These are phyloP conservation scores for Pyropia yezoensis DNA, from an alignment of 23 red algal species.

Conservation along the genomic window DNA sequence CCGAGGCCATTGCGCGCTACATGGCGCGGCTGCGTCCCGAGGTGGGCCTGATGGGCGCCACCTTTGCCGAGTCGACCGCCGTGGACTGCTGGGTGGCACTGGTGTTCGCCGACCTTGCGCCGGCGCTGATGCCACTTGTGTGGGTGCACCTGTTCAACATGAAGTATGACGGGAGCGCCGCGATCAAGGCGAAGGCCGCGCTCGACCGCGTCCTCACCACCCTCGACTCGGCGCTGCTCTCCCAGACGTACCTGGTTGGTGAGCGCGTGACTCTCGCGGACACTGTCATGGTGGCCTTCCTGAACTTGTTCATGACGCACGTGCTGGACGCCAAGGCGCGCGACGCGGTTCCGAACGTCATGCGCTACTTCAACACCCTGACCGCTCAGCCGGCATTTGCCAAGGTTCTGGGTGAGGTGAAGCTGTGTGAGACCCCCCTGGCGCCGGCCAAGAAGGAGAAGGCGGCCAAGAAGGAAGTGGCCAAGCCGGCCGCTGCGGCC, in stretches of 20 bases:
- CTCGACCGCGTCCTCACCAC: constrained; percentile 11
- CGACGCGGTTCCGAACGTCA: neutral
- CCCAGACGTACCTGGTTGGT: constrained; percentile 43
- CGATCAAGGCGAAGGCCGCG: constrained; percentile 4
- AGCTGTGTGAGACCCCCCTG: constrained; percentile 17
- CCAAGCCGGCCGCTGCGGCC: neutral
- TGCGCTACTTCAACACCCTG: constrained; percentile 37
- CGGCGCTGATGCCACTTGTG: constrained; percentile 5
- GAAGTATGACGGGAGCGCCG: constrained; percentile 7
- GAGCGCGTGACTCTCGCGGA: constrained; percentile 51
- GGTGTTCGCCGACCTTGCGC: constrained; percentile 4
- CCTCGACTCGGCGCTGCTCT: constrained; percentile 15
- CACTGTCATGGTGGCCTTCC: constrained; percentile 8
- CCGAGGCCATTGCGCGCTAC: constrained; percentile 24
- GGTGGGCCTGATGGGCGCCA: constrained; percentile 10
- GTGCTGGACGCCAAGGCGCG: constrained; percentile 14
- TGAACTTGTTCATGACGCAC: constrained; percentile 16
- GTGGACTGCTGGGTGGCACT: constrained; percentile 12
- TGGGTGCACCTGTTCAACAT: constrained; percentile 11
- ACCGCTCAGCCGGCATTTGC: constrained; percentile 24
- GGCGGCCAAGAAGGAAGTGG: neutral
- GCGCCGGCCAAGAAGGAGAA: constrained; percentile 8
- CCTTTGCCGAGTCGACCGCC: constrained; percentile 7
- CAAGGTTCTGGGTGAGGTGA: constrained; percentile 28
- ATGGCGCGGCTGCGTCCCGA: constrained; percentile 4